A percentile compares a stretch with the other conserved stretches of the same genome.
Conservation (phyloP, 192 early-diverging fungal species). For the Linnemannia schmuckeri region DNA sequence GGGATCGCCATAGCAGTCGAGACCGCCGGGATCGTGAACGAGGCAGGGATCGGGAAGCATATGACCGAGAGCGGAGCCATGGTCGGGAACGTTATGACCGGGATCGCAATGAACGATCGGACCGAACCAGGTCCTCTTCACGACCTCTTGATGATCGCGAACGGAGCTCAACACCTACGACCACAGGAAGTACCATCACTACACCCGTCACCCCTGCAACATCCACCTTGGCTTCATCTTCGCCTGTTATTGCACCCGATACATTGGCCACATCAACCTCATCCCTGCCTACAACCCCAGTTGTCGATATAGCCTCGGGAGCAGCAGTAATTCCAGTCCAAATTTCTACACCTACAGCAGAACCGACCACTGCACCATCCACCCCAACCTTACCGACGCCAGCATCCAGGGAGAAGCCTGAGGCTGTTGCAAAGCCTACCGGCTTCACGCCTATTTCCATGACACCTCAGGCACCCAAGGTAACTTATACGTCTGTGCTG, state of each 20-base stretch:
- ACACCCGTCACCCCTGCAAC: slow-evolving; percentile 6
- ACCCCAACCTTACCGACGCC: neutral
- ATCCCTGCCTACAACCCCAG: neutral
- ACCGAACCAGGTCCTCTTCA: slow-evolving; percentile 17
- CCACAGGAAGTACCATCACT: neutral
- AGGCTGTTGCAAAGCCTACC: neutral
- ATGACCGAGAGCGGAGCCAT: slow-evolving; percentile 11
- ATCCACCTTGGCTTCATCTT: neutral
- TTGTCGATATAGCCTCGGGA: neutral
- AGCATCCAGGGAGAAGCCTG: neutral
- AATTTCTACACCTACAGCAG: neutral
- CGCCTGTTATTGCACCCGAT: neutral
- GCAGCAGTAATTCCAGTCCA: neutral
- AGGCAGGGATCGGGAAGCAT: slow-evolving; percentile 10
- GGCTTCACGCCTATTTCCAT: slow-evolving; percentile 10
- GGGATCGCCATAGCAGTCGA: slow-evolving; percentile 28
- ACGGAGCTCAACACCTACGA: slow-evolving; percentile 27
- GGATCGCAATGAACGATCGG: slow-evolving; percentile 11
- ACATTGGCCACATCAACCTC: neutral
- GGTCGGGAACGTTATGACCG: slow-evolving; percentile 20
- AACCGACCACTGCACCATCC: neutral
- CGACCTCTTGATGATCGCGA: slow-evolving; percentile 25
- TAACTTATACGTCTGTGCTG: neutral
- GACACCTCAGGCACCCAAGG: slow-evolving; percentile 14
- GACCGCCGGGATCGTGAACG: slow-evolving; percentile 39